A percentile compares a stretch with the other conserved stretches of the same genome.
Evolutionary conservation across 139 green algal genomes (phyloP).

Genomic region (Volvox africanus): DNA sequence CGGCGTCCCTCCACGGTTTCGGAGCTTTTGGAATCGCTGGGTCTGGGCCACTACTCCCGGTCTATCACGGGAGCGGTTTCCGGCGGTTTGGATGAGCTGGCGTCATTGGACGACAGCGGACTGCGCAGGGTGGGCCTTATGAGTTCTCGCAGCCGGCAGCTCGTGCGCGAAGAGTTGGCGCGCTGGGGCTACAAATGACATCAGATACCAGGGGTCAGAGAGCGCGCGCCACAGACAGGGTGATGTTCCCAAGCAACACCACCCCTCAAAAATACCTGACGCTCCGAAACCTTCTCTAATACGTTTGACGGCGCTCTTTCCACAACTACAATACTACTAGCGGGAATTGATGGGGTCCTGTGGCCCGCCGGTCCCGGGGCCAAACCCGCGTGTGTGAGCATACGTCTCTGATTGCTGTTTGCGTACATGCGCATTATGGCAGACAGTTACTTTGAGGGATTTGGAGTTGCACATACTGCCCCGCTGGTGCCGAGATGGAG

Average conservation of each 20-base stretch:
- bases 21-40: conserved; percentile 28
- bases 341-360: too few species aligned
- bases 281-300: not conserved
- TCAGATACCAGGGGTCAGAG: not conserved
- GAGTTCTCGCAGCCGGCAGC: conserved; percentile 7
- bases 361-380: too few species aligned
- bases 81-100: conserved; percentile 35
- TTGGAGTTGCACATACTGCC: too few species aligned
- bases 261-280: not conserved
- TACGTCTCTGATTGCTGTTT: too few species aligned
- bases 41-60: conserved; percentile 27
- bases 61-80: not conserved
- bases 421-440: too few species aligned
- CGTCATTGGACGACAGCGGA: conserved; percentile 16
- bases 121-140: conserved; percentile 25
- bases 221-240: not conserved
- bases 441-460: too few species aligned
- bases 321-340: too few species aligned
- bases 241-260: not conserved
- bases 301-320: too few species aligned
- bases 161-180: conserved; percentile 34
- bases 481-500: too few species aligned
- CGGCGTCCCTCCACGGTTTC: not conserved
- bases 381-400: too few species aligned
- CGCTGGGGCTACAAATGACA: conserved; percentile 15